Conservation (phyloP, 2,329 filamentous ascomycete genomes). For the Monosporascus sp. region DNA sequence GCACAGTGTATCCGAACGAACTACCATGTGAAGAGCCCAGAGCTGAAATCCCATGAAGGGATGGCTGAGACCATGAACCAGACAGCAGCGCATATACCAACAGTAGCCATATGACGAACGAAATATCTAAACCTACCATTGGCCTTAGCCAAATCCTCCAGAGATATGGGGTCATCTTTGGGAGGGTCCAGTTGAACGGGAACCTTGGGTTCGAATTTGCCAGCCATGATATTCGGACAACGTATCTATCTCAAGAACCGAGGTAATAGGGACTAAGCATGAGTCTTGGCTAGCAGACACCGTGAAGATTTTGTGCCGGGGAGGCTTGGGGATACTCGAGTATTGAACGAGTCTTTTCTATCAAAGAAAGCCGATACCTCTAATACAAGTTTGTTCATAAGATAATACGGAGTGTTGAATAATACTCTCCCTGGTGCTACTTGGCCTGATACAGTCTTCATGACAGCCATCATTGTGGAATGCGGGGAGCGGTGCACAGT, state of each 20-base stretch:
- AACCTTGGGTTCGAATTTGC: constrained; percentile 73
- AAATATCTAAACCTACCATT: constrained; percentile 59
- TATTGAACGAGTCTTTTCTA: no score
- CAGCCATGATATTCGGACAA: constrained; percentile 39
- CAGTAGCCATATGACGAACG: not conserved
- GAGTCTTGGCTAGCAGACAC: not conserved
- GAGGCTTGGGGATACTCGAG: no score
- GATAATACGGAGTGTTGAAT: no score
- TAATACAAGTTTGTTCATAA: no score
- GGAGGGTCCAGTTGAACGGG: constrained; percentile 74
- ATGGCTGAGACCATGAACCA: not conserved
- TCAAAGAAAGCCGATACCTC: no score
- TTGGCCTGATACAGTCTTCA: no score
- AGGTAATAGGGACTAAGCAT: not conserved
- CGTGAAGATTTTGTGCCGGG: no score
- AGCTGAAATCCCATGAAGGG: no score
- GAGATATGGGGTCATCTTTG: constrained; percentile 81
- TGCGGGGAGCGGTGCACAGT: no score
- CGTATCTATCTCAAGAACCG: not conserved
- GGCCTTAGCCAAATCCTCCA: constrained; percentile 73
- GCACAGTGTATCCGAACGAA: not conserved
- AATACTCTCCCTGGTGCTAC: no score
- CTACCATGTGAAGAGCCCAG: no score
- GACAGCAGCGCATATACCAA: not conserved
- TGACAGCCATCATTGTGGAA: no score